A percentile compares a stretch with the other conserved stretches of the same genome.
phyloP scores from a whole-genome alignment of 345 rosid species.

The Acer saccharum region DNA sequence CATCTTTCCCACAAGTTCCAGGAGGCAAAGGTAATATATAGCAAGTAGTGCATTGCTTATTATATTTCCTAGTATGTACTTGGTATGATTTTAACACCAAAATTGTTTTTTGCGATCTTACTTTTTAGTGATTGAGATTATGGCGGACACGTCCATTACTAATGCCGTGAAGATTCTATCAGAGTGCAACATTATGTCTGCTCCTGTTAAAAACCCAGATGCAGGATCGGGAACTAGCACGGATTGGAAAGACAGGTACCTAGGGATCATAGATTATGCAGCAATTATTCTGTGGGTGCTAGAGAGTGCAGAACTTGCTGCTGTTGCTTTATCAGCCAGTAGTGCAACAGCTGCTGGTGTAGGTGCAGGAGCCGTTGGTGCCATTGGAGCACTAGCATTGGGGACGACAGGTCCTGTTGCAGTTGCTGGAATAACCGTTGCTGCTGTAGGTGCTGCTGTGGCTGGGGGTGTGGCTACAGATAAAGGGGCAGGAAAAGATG shows the following conservation, averaged over 20 bases:
- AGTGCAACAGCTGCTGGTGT: slow-evolving; percentile 80
- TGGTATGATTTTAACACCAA: not conserved
- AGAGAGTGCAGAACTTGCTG: slow-evolving; percentile 80
- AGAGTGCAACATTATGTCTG: slow-evolving; percentile 72
- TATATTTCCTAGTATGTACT: not conserved
- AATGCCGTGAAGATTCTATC: slow-evolving; percentile 78
- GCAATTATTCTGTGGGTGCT: slow-evolving; percentile 79
- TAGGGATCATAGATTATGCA: slow-evolving; percentile 81
- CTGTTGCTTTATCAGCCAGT: slow-evolving; percentile 66
- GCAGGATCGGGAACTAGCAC: slow-evolving; percentile 32
- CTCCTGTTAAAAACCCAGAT: slow-evolving; percentile 70
- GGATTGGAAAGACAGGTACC: slow-evolving; percentile 76
- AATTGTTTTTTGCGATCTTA: not conserved
- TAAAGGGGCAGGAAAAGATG: slow-evolving; percentile 62
- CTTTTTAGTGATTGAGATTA: slow-evolving; percentile 70
- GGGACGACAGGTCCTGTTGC: slow-evolving; percentile 78
- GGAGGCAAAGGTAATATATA: slow-evolving; percentile 64
- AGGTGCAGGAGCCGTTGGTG: slow-evolving; percentile 75
- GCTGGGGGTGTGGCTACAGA: slow-evolving; percentile 76
- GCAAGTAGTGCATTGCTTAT: not conserved
- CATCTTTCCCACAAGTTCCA: slow-evolving; percentile 79
- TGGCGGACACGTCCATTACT: slow-evolving; percentile 62
- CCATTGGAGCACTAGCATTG: slow-evolving; percentile 71
- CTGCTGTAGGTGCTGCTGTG: slow-evolving; percentile 87
- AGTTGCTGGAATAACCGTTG: slow-evolving; percentile 63